phyloP scores from a whole-genome alignment of 139 green algal genomes.

The Chlamydomonas incerta region DNA sequence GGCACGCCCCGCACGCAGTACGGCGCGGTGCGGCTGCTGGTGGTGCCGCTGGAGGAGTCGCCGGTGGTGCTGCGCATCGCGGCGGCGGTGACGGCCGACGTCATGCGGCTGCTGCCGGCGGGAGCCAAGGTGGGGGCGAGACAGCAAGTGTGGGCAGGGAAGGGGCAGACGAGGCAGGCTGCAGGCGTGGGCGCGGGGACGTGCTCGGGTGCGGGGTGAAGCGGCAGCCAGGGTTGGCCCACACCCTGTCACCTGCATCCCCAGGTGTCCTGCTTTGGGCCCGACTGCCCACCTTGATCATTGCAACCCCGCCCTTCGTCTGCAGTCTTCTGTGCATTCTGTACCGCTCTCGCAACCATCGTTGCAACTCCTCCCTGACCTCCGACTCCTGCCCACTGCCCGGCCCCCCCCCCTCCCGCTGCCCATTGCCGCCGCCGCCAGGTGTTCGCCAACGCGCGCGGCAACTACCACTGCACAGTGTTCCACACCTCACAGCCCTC shows the following conservation, averaged over 20 bases:
- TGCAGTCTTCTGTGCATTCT: no score
- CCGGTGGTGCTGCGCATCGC: conserved; percentile 7
- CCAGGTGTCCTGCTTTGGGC: no score
- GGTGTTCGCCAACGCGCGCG: conserved; percentile 47
- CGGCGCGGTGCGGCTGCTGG: conserved; percentile 36
- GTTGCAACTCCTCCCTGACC: neutral
- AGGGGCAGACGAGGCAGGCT: no score
- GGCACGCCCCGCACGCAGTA: neutral
- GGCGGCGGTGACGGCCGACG: conserved; percentile 15
- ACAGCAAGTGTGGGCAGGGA: no score
- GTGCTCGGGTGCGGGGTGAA: no score
- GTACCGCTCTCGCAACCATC: no score
- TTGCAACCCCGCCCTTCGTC: no score
- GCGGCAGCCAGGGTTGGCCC: no score
- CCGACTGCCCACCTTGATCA: no score
- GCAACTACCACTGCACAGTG: conserved; percentile 49
- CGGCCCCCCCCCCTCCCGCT: neutral
- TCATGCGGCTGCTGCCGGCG: conserved; percentile 33
- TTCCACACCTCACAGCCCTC: conserved; percentile 57
- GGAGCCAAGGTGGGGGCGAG: conserved; percentile 34
- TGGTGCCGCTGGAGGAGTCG: conserved; percentile 21
- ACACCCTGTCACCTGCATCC: no score
- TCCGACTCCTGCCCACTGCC: neutral
- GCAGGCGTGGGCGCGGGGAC: no score
- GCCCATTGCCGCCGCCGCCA: no score